phyloP scores from a whole-genome alignment of 441 rosid species.

The Metrosideros polymorpha region DNA sequence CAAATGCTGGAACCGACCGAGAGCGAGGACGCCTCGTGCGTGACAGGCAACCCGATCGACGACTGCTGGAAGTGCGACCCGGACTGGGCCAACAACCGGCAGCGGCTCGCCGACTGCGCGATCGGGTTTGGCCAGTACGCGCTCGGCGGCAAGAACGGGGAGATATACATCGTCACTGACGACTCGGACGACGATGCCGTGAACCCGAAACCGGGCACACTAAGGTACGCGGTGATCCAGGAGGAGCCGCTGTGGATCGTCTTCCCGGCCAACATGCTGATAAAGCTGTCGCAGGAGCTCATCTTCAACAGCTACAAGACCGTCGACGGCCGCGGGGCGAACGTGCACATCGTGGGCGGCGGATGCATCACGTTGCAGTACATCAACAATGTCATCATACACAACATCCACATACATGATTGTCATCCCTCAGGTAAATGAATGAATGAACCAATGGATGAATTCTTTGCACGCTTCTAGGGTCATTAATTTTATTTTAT shows the following conservation, averaged over 20 bases:
- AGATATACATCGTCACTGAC: slow-evolving; percentile 74
- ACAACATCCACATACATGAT: slow-evolving; percentile 78
- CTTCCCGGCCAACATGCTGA: slow-evolving; percentile 76
- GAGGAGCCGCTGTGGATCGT: slow-evolving; percentile 83
- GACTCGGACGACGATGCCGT: slow-evolving; percentile 80
- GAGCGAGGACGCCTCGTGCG: slow-evolving; percentile 31
- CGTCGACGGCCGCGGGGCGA: slow-evolving; percentile 88
- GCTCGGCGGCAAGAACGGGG: slow-evolving; percentile 76
- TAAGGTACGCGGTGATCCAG: slow-evolving; percentile 92
- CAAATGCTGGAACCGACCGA: slow-evolving; percentile 32
- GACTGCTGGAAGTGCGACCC: slow-evolving; percentile 99
- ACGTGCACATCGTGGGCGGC: slow-evolving; percentile 80
- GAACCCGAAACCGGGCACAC: slow-evolving; percentile 69
- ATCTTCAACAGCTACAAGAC: slow-evolving; percentile 91
- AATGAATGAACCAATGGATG: not conserved
- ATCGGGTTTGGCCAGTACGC: slow-evolving; percentile 98
- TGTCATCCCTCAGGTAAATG: slow-evolving; percentile 61
- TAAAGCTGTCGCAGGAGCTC: slow-evolving; percentile 64
- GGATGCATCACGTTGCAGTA: slow-evolving; percentile 93
- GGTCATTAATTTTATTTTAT: not conserved
- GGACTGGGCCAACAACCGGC: slow-evolving; percentile 81
- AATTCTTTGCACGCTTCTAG: not conserved
- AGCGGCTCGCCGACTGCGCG: slow-evolving; percentile 72
- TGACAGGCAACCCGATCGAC: slow-evolving; percentile 84
- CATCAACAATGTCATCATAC: slow-evolving; percentile 72